Evolutionary conservation across 225 moss, liverwort and hornwort species (phyloP).

Genomic region (Pseudoscleropodium purum): DNA sequence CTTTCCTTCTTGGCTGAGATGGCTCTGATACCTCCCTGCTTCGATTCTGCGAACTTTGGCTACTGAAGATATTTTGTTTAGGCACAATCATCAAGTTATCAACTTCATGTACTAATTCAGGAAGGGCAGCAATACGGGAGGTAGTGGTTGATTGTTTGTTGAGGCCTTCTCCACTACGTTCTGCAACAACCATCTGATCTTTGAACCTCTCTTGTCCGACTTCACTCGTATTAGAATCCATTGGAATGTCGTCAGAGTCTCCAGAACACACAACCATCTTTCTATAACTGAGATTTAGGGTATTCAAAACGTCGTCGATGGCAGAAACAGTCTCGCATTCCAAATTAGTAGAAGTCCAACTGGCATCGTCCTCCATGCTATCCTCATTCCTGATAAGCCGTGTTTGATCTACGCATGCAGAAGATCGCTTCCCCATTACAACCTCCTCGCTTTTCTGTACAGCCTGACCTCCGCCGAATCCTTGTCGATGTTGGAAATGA

Average conservation of each 20-base stretch:
- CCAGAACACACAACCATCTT: not conserved
- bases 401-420: not conserved
- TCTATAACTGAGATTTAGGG: not conserved
- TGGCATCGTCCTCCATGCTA: not conserved
- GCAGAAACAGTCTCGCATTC: constrained; percentile 7
- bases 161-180: not conserved
- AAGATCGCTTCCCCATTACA: not conserved
- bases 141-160: not conserved
- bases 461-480: not conserved
- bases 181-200: not conserved
- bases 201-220: constrained; percentile 8
- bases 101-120: not conserved
- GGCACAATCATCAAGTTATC: constrained; percentile 8
- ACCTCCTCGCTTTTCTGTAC: not conserved
- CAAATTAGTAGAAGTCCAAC: not conserved
- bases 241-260: not conserved
- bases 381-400: not conserved
- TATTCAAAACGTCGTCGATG: constrained; percentile 15
- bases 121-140: not conserved
- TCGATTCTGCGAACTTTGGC: not conserved
- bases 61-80: constrained; percentile 1
- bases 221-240: not conserved
- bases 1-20: constrained; percentile 32
- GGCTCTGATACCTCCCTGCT: constrained; percentile 28
- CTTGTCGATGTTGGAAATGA: constrained; percentile 6